phyloP scores from a whole-genome alignment of 345 rosid genomes.

The Carallia pectinifolia region DNA sequence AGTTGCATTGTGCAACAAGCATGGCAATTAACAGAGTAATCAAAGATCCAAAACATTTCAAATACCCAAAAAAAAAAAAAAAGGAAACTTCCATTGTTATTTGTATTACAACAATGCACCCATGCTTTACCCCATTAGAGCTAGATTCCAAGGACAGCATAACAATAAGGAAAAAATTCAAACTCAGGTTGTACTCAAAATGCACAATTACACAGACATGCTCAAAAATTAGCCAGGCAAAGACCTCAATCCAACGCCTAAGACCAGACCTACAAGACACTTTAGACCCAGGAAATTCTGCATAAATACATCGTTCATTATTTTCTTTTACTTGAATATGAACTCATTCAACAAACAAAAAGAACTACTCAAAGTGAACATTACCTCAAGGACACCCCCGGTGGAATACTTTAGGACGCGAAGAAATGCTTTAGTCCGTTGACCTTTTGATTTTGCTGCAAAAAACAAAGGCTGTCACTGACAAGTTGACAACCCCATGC shows the following conservation, averaged over 20 bases:
- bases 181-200: not conserved
- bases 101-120: not conserved
- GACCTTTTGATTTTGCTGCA: slow-evolving; percentile 77
- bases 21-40: too few relatives aligned
- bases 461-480: slow-evolving; percentile 17
- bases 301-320: too few relatives aligned
- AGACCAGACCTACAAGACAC: too few relatives aligned
- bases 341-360: too few relatives aligned
- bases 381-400: slow-evolving; percentile 98
- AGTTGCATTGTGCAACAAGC: not conserved
- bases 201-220: not conserved
- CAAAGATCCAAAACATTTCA: not conserved
- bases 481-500: not conserved
- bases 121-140: not conserved
- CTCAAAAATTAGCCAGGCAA: not conserved
- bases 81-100: not conserved
- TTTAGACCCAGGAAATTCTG: too few relatives aligned
- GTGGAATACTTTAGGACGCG: slow-evolving; percentile 90
- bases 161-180: not conserved
- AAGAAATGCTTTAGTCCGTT: slow-evolving; percentile 75
- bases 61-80: not conserved
- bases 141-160: not conserved
- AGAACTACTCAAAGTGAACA: not conserved
- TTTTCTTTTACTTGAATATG: not conserved
- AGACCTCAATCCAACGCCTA: too few relatives aligned